Evolutionary conservation across 2,329 filamentous ascomycete genomes (phyloP), one percentile per base, ranked within the genome.

Genomic region (Fusarium sarcochroum): DNA sequence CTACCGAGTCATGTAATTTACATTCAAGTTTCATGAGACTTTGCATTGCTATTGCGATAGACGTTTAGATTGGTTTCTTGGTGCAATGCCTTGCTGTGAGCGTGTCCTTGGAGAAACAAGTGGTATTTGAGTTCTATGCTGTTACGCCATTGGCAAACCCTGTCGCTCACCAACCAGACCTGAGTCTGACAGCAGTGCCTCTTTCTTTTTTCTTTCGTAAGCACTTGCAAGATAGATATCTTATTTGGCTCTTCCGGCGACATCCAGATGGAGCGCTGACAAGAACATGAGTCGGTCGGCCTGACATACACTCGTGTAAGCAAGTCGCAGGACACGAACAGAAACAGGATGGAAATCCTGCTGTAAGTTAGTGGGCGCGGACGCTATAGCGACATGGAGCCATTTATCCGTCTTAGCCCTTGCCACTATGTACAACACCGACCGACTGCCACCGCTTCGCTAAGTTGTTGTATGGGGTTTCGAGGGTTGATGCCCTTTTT

Each of bases 1-100:
- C 60, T 44, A 45, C 48, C 51, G 63, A 69, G 70, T 72, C 69
- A 72, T 68, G 63, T 35, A 51, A 32, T 50, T 44, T 48, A 30
- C 37, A 40, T 42, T 56, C 32, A 34, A 41, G 52, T 56, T 46
- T 55, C 47, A 49, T 23, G 30, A 44, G 42, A 44, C 37, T 63
- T 41, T 32, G 17, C 18, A 40, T 17, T 37, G 10, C 32, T 30
- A 54, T 61, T 48, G 23, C n/a, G 20, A 32, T 25, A 27, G 41
- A 34, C 32, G 17, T 11, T 34, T 49, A 32, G 21, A n/a, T 32
- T 10, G 9, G 14, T 35, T 48, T 47, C n/a, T 30, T 5, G n/a
- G 2, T 30, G n/a, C 14, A 15, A 3, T 25, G 35, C 27, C 30
- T 27, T 17, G 35, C 14, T 23, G 30, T 21, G 18, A 50, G 32